Percentiles rank a stretch among this genome's conserved stretches.
Evolutionary conservation across 164 flowering plant genomes (phyloP).

Genomic region (Saururus chinensis): DNA sequence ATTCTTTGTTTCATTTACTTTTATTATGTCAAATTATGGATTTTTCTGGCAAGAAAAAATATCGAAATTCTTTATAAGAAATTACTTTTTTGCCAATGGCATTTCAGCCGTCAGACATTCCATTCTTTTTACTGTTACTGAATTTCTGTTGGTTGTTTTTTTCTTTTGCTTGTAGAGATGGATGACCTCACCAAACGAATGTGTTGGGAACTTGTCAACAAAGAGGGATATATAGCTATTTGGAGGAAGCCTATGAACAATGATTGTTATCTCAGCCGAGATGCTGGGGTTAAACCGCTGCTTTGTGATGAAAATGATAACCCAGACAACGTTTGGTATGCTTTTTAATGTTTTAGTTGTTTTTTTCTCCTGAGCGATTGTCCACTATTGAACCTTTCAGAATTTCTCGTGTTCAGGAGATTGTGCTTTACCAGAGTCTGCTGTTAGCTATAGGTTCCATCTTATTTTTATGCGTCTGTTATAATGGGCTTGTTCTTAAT

Average conservation of each 20-base stretch:
- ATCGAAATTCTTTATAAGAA: not conserved
- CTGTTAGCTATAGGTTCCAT: too few species aligned
- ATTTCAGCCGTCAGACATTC: not conserved
- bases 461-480: too few species aligned
- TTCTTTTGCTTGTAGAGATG: constrained; percentile 47
- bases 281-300: constrained; percentile 45
- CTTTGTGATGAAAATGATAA: constrained; percentile 63
- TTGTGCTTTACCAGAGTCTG: too few species aligned
- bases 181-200: constrained; percentile 57
- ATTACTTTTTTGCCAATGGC: not conserved
- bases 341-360: not conserved
- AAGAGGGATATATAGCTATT: constrained; percentile 74
- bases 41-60: too few species aligned
- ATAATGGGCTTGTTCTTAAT: too few species aligned
- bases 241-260: constrained; percentile 75
- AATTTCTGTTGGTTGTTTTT: not conserved
- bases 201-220: constrained; percentile 81
- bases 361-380: not conserved
- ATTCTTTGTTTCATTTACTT: too few species aligned
- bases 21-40: too few species aligned
- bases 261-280: constrained; percentile 64
- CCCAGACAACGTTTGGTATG: constrained; percentile 81
- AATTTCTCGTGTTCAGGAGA: too few species aligned
- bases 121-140: too few species aligned
- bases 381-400: too few species aligned